Evolutionary conservation across 202 grass and related monocot genomes (phyloP).

Genomic region (Carex sylvatica): DNA sequence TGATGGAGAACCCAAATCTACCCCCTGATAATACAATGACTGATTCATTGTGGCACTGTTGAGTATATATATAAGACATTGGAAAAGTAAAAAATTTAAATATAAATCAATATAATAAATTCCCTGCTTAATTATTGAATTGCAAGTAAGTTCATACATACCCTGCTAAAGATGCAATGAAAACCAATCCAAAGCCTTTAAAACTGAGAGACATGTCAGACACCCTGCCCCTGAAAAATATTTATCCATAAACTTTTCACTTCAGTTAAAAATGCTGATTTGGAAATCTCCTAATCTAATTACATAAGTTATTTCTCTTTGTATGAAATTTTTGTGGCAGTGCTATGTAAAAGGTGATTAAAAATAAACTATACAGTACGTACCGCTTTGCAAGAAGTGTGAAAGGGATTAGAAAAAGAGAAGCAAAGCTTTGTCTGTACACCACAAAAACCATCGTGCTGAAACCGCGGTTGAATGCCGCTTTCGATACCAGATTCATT

Average conservation of each 20-base stretch:
- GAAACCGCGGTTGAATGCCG: conserved; percentile 55
- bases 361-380: conserved; percentile 12
- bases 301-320: background rate
- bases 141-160: conserved; percentile 17
- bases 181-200: conserved; percentile 56
- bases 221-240: conserved; percentile 42
- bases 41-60: conserved; percentile 67
- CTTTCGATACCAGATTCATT: conserved; percentile 52
- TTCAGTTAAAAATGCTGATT: background rate
- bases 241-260: too few species aligned
- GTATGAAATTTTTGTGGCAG: background rate
- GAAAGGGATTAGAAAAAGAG: conserved; percentile 37
- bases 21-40: conserved; percentile 53
- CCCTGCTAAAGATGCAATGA: conserved; percentile 60
- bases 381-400: conserved; percentile 37
- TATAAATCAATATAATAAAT: background rate
- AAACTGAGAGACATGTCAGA: conserved; percentile 32
- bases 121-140: background rate
- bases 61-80: background rate
- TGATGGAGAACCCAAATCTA: conserved; percentile 48
- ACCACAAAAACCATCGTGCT: conserved; percentile 66
- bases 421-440: conserved; percentile 56
- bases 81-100: background rate
- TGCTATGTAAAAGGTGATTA: background rate
- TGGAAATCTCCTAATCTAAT: background rate